Evolutionary conservation across 768 basidiomycete species (phyloP).

Genomic region (Leccinum subgranulosum): DNA sequence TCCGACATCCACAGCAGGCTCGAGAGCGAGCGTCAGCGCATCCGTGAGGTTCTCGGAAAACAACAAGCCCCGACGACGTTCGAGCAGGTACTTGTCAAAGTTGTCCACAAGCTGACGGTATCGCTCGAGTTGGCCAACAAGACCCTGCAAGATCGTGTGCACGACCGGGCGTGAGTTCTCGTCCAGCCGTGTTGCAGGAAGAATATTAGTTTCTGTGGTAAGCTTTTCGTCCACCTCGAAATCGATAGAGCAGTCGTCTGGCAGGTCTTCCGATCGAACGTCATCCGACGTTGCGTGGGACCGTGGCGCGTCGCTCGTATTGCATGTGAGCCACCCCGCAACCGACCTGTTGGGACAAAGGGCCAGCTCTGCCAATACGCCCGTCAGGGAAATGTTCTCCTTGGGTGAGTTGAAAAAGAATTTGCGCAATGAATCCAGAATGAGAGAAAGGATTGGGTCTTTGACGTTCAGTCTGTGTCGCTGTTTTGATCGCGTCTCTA

Average conservation of each 20-base stretch:
- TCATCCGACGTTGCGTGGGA: constrained; percentile 7
- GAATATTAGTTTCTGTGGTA: constrained; percentile 49
- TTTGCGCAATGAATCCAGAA: constrained; percentile 67
- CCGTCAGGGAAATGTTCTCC: constrained; percentile 85
- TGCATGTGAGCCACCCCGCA: constrained; percentile 85
- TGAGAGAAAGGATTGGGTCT: constrained; percentile 67
- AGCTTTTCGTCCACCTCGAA: constrained; percentile 66
- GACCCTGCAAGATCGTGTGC: constrained; percentile 74
- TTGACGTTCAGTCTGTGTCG: constrained; percentile 79
- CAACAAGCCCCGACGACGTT: constrained; percentile 84
- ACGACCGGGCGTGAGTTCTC: constrained; percentile 74
- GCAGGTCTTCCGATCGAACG: constrained; percentile 41
- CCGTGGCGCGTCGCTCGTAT: constrained; percentile 38
- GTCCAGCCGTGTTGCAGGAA: constrained; percentile 68
- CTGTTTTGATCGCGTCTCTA: constrained; percentile 36
- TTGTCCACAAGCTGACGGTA: constrained; percentile 72
- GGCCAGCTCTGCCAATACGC: constrained; percentile 74
- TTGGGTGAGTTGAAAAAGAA: constrained; percentile 89
- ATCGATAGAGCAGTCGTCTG: constrained; percentile 82
- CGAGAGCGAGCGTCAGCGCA: constrained; percentile 72
- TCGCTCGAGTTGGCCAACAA: constrained; percentile 76
- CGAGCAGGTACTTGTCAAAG: constrained; percentile 81
- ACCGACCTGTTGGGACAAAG: constrained; percentile 84
- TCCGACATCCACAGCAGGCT: constrained; percentile 50
- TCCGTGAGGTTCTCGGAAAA: constrained; percentile 93